Base-by-base conservation (phyloP, 2,329 filamentous ascomycete genomes). In the Aureobasidium mangrovei region DNA sequence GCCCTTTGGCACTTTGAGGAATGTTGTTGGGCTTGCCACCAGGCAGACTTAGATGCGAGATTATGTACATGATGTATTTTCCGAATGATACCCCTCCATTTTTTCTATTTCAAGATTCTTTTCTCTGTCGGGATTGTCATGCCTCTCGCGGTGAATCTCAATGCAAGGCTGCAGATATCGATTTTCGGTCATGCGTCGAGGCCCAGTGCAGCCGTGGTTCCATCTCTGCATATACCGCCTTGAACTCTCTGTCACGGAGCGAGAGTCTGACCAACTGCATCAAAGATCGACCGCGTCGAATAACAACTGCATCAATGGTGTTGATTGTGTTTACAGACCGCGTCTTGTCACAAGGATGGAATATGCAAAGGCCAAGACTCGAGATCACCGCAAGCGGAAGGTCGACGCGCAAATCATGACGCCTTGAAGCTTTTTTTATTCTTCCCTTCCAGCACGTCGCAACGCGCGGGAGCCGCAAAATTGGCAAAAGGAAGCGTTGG, bases 1-100 rank as follows among this genome's bases (percentile, higher is more conserved):
- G 63, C 83, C 84, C 33, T 98, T 98, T 74, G 93, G 93, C 1
- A 95, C 81, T 54, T 69, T 98, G 72, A 82, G 83, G 66, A 77
- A 78, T 62, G 75, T 79, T 4, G 74, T 77, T 42, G 71, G 67
- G 4, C 61, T 71, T 55, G 54, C 54, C 33, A 42, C 38, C 29
- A 42, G 18, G 38, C 47, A 51, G 38, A 51, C 47, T 29, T 51
- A 51, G 7, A 18, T 29, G 5, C n/a, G 9, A n/a, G 2, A 32
- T 9, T 42, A 18, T 51, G 42, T 51, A 41, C 38, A 51, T 33
- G n/a, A 41, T 18, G 47, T 29, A 41, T 2, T 12, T 41, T 51
- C 28, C 10, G 6, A n/a, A 51, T 51, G 47, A 51, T 51, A 42
- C 38, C 47, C 47, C 36, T 32, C 38, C 35, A 36, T 36, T 49